Evolutionary conservation across 2,329 filamentous ascomycete species (phyloP).

Genomic region (Fusarium circinatum): DNA sequence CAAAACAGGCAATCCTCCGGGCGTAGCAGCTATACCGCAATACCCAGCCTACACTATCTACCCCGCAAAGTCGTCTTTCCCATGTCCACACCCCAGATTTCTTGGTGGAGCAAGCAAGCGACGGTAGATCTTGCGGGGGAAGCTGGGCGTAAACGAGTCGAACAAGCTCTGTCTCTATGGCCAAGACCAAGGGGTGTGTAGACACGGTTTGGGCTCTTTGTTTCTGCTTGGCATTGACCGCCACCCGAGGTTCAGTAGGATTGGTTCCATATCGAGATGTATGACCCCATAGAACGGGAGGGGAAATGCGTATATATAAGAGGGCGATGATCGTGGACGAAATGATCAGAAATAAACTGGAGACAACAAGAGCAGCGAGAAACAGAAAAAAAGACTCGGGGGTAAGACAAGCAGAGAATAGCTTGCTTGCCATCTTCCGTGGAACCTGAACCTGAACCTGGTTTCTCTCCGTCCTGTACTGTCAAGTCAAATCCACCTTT

Average conservation of each 20-base stretch:
- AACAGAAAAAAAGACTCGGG: background rate
- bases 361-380: conserved; percentile 12
- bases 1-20: conserved; percentile 40
- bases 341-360: conserved; percentile 13
- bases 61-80: conserved; percentile 41
- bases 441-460: conserved; percentile 11
- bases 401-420: conserved; percentile 17
- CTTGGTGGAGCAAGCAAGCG: conserved; percentile 8
- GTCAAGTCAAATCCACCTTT: background rate
- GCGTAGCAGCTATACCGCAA: conserved; percentile 23
- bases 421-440: conserved; percentile 13
- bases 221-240: conserved; percentile 26
- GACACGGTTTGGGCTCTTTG: background rate
- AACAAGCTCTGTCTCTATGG: background rate
- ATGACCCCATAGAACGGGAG: background rate
- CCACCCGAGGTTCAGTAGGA: conserved; percentile 42
- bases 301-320: conserved; percentile 8
- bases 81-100: conserved; percentile 25
- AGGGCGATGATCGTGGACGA: conserved; percentile 17
- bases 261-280: conserved; percentile 31
- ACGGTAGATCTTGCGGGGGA: conserved; percentile 43
- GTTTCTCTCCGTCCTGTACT: background rate
- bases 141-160: background rate
- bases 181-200: background rate
- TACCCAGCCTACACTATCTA: conserved; percentile 10